Base-by-base conservation (phyloP, 768 basidiomycete species). In the Tulasnella sp. region DNA sequence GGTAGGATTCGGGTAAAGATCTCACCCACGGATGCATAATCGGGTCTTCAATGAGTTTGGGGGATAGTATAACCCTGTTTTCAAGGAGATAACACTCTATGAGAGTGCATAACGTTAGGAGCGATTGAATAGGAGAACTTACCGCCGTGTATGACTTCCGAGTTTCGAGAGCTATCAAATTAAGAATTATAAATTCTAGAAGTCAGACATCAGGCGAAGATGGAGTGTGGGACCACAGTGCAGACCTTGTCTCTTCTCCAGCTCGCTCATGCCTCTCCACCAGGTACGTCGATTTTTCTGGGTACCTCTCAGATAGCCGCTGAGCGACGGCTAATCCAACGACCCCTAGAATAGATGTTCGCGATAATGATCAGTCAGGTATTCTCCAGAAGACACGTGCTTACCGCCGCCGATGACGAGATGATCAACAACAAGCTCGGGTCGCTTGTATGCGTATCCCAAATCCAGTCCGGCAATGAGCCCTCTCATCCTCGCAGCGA, bases 81-180 rank as follows among this genome's bases (percentile, higher is more conserved):
- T n/a, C 22, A 12, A 3, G 42, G 9, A 51, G 22, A 48, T 51
- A 21, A 38, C 17, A 12, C 19, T 29, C 34, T 4, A 19, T 27
- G 48, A 5, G 41, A 55, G 50, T 21, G 61, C 63, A 66, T 66
- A 17, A 64, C 62, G 41, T 66, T 56, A 56, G 11, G 17, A 15
- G 3, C n/a, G 25, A 22, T 53, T n/a, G n/a, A n/a, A 53, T 24
- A 10, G 22, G 4, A 25, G 3, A 55, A 52, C 25, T 44, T 66
- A 82, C 87, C 92, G 61, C 88, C 84, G 72, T 97, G 93, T 25
- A 97, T 86, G 22, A 98, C 93, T 67, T 96, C 93, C 0, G 92
- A 93, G 69, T 94, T 96, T 15, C 93, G 81, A 42, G 89, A 92
- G 69, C 92, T 92, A 55, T 19, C 30, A 24, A 38, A 42, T 58